Evolutionary conservation across 139 green algal species (phyloP).

Genomic region (Picochlorum sp.): DNA sequence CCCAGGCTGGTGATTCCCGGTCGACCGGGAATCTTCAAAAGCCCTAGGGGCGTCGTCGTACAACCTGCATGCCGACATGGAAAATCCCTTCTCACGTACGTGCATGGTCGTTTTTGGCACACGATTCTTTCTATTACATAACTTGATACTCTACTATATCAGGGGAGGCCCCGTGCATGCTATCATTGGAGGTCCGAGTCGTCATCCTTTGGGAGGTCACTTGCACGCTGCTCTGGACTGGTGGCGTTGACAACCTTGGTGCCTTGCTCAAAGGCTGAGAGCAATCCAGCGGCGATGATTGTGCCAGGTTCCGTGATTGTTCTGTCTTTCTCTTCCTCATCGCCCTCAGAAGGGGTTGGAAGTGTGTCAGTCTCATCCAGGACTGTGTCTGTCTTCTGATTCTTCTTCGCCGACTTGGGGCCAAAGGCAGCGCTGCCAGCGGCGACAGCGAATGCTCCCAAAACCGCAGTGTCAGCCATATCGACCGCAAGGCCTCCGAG

Average conservation of each 20-base stretch:
- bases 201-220: neutral
- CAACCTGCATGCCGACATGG: too few relatives aligned
- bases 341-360: constrained; percentile 4
- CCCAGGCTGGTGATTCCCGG: too few relatives aligned
- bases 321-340: constrained; percentile 3
- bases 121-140: too few relatives aligned
- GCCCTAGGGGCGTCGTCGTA: too few relatives aligned
- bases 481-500: constrained; percentile 10
- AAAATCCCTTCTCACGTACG: too few relatives aligned
- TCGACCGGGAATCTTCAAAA: too few relatives aligned
- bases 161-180: too few relatives aligned
- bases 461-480: constrained; percentile 10
- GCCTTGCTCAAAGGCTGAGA: neutral
- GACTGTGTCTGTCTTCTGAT: neutral
- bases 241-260: neutral
- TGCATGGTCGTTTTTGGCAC: too few relatives aligned
- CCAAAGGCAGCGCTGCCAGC: constrained; percentile 1
- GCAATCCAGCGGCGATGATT: neutral
- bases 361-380: neutral
- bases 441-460: constrained; percentile 6
- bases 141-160: too few relatives aligned
- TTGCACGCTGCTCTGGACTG: neutral
- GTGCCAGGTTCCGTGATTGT: neutral
- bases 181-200: too few relatives aligned
- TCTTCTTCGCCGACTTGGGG: neutral